Evolutionary conservation across 768 basidiomycete species (phyloP).

Genomic region (Panaeolus cyanescens): DNA sequence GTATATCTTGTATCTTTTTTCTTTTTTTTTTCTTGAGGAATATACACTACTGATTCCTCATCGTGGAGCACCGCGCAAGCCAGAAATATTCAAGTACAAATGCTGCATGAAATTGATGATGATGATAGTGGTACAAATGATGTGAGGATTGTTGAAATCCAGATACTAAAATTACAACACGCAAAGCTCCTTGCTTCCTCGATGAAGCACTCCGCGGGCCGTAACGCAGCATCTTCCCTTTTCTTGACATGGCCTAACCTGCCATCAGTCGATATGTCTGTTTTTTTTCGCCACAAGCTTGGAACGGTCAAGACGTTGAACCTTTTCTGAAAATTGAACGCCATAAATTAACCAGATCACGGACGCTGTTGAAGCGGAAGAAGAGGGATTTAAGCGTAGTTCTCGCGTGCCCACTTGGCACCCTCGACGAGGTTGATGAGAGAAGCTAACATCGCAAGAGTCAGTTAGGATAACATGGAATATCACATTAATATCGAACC

Average conservation of each 20-base stretch:
- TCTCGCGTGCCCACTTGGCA: slow-evolving; percentile 91
- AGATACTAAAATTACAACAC: slow-evolving; percentile 47
- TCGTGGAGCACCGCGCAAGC: neutral
- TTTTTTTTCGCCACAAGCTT: slow-evolving; percentile 45
- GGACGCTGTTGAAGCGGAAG: slow-evolving; percentile 93
- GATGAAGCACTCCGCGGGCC: slow-evolving; percentile 39
- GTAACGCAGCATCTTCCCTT: slow-evolving; percentile 37
- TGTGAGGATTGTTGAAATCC: slow-evolving; percentile 83
- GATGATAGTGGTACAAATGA: slow-evolving; percentile 19
- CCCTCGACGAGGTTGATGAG: slow-evolving; percentile 85
- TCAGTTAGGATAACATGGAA: neutral
- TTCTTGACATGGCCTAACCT: slow-evolving; percentile 15
- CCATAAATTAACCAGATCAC: slow-evolving; percentile 64
- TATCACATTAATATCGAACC: slow-evolving; percentile 30
- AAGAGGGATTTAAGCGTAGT: slow-evolving; percentile 63
- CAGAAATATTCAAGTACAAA: neutral
- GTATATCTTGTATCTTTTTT: too few species aligned
- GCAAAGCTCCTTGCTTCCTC: slow-evolving; percentile 38
- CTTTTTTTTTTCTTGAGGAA: neutral
- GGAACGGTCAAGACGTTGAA: slow-evolving; percentile 52
- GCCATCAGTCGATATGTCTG: slow-evolving; percentile 11
- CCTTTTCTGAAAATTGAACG: slow-evolving; percentile 17
- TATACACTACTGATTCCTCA: neutral
- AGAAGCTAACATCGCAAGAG: slow-evolving; percentile 58
- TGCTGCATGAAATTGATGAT: slow-evolving; percentile 11